Evolutionary conservation across 805 yeast species (phyloP), one percentile per base, ranked within the genome.

Genomic region (Candida morakotiae): DNA sequence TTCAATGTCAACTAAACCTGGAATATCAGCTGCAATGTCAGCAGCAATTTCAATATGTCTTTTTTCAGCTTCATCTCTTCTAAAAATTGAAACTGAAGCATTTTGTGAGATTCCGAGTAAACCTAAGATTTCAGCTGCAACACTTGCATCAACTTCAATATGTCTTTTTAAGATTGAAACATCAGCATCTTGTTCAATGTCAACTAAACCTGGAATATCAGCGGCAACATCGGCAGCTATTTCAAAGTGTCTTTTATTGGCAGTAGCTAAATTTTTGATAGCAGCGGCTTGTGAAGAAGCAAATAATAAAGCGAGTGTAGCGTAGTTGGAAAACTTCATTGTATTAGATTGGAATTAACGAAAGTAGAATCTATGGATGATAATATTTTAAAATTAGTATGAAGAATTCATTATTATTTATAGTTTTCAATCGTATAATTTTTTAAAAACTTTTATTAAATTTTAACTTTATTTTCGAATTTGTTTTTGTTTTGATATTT

Each of bases 241-340:
- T 11, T 23, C 35, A 25, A 25, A 17, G 29, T 17, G 22, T 24
- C 11, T 33, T 25, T 33, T 25, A 7, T 5, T 8, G 28, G 22
- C 14, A 6, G 20, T 5, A 14, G 35, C 35, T 6, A 11, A 10
- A 25, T 25, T 7, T 14, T 4, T 9, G 28, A 32, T 24, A n/a
- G 28, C 16, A 21, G 35, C 35, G 4, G 35, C 35, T 32, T 32
- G 35, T 3, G 21, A 8, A 4, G 25, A 22, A 3, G 15, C 27
- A 33, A n/a, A 17, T 25, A 33, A 33, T 17, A 25, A 17, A 25
- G 36, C 28, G 15, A 17, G 13, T 15, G 16, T n/a, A 9, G 17
- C 35, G 14, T n/a, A 17, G 27, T 22, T 23, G 4, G 28, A 14
- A 24, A 32, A 32, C 22, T 32, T 32, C 35, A 32, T 32, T 23